These are phyloP conservation scores for Pyracantha coccinea DNA, from an alignment of 331 rosid species.

Conservation along the genomic window DNA sequence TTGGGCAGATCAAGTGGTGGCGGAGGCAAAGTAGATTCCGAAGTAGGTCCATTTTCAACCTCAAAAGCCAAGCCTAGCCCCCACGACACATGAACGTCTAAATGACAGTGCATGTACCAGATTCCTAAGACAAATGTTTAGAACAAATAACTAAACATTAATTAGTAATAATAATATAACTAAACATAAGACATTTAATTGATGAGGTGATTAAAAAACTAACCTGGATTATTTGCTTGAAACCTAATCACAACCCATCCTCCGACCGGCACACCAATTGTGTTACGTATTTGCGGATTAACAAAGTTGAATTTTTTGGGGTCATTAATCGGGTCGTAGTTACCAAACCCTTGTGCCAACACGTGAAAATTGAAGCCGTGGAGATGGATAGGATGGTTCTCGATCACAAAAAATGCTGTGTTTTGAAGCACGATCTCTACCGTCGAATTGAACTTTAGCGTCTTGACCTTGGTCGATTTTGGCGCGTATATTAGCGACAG, in stretches of 20 bases:
- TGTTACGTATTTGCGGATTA: conserved; percentile 46
- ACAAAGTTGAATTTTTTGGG: conserved; percentile 27
- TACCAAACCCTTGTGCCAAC: conserved; percentile 64
- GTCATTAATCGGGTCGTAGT: conserved; percentile 30
- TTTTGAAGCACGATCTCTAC: conserved; percentile 57
- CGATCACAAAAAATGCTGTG: conserved; percentile 25
- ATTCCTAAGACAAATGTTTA: conserved; percentile 23
- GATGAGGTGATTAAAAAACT: neutral
- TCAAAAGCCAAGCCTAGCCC: conserved; percentile 61
- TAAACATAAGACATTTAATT: neutral
- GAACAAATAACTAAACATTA: neutral
- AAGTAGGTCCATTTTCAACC: conserved; percentile 58
- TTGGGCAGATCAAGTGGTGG: conserved; percentile 62
- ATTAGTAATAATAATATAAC: too few species aligned
- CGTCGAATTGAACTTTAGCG: conserved; percentile 44
- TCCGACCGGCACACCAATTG: conserved; percentile 49
- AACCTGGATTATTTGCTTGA: conserved; percentile 64
- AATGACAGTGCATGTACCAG: conserved; percentile 59
- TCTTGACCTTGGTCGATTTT: conserved; percentile 44
- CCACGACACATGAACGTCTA: conserved; percentile 64
- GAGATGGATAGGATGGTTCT: conserved; percentile 51
- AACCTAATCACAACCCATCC: conserved; percentile 64
- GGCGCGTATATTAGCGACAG: conserved; percentile 17
- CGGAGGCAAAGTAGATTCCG: conserved; percentile 37
- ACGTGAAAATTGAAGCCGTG: conserved; percentile 56